A percentile compares a stretch with the other conserved stretches of the same genome.
Evolutionary conservation across 208 protist genomes (phyloP).

Genomic region (Tritrichomonas musculus): DNA sequence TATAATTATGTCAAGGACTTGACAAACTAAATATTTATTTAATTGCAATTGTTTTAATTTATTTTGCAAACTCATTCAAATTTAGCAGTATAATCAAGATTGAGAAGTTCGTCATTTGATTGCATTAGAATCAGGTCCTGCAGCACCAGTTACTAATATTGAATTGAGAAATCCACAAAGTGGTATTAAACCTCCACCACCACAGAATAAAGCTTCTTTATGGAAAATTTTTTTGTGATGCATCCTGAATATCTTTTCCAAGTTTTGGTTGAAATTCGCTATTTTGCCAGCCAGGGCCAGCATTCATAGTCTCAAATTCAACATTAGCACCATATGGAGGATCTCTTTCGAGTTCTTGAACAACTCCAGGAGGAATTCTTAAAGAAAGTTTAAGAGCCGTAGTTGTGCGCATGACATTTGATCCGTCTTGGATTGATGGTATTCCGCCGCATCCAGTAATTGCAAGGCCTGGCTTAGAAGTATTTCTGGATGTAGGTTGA

Average conservation of each 20-base stretch:
- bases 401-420: conserved; percentile 75
- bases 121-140: not conserved
- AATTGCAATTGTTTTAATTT: too few relatives aligned
- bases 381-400: conserved; percentile 79
- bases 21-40: too few relatives aligned
- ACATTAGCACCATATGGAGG: conserved; percentile 76
- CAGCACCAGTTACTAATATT: not conserved
- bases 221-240: not conserved
- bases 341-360: conserved; percentile 66
- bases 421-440: conserved; percentile 63
- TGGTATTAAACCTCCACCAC: not conserved
- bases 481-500: conserved; percentile 55
- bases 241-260: conserved; percentile 42
- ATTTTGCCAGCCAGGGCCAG: conserved; percentile 67
- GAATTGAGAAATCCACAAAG: not conserved
- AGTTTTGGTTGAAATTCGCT: conserved; percentile 66
- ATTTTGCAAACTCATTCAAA: too few relatives aligned
- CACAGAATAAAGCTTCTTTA: not conserved
- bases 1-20: too few relatives aligned
- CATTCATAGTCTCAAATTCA: conserved; percentile 56
- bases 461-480: conserved; percentile 75
- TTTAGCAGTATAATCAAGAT: not conserved
- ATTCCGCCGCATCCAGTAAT: conserved; percentile 72
- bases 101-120: not conserved
- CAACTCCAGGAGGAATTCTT: conserved; percentile 68